Percentiles rank a stretch among this genome's conserved stretches.
Conservation (phyloP, 1,284 basidiomycete species). For the Pseudozyma pruni region DNA sequence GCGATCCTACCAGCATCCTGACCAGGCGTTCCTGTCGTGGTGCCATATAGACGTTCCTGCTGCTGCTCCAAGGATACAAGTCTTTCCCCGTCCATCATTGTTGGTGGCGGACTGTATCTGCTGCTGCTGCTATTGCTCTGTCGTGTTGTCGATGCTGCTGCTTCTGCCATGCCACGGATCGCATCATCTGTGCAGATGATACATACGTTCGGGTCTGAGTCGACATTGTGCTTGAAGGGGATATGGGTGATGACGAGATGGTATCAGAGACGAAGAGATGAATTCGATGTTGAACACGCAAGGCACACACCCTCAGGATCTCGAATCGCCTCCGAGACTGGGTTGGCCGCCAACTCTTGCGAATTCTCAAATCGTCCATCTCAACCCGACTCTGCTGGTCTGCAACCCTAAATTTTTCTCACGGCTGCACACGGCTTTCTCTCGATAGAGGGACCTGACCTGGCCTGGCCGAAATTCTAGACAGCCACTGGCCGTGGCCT, state of each 20-base stretch:
- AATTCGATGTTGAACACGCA: constrained; percentile 9
- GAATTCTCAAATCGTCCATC: constrained; percentile 7
- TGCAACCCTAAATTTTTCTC: constrained; percentile 11
- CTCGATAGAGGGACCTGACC: too few species aligned
- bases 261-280: constrained; percentile 21
- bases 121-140: neutral
- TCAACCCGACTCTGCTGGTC: constrained; percentile 17
- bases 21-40: too few species aligned
- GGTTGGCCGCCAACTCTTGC: neutral
- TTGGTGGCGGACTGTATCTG: neutral
- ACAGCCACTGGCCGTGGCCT: neutral
- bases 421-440: constrained; percentile 21
- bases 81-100: too few species aligned
- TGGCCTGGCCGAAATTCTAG: constrained; percentile 3
- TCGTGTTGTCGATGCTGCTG: constrained; percentile 8
- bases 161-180: constrained; percentile 16
- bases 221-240: constrained; percentile 57
- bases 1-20: too few species aligned
- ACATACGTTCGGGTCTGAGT: constrained; percentile 57
- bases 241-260: constrained; percentile 32
- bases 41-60: too few species aligned
- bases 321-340: constrained; percentile 5
- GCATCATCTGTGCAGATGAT: constrained; percentile 24
- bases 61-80: too few species aligned
- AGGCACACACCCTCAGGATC: constrained; percentile 2